Base-by-base conservation (phyloP, 768 basidiomycete genomes). In the Pisolithus sp. region DNA sequence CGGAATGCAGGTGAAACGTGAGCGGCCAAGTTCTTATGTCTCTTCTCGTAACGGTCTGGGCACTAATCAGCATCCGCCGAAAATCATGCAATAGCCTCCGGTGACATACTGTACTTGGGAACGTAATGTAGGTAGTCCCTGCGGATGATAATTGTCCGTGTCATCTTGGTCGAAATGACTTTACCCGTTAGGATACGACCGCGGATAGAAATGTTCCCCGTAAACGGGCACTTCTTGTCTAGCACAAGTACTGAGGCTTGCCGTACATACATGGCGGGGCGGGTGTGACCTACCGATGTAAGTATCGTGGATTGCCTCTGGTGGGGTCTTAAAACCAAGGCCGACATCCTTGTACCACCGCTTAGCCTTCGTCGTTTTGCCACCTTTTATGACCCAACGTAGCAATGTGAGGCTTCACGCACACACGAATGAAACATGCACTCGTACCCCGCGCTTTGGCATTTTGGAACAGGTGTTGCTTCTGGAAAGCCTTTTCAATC, bases 161-260 rank as follows among this genome's bases (percentile, higher is more conserved):
- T 95, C 96, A 99, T 98, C 81, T 99, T 99, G 44, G 94, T 96
- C 49, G 95, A 98, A 55, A 97, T 78, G 56, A 99, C 95, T 71
- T 91, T 91, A 71, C 96, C 96, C 46, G 93, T 95, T 57, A 99
- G 77, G 75, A 99, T 99, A 64, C 96, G 94, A 51, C 96, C 96
- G 68, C 96, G 95, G 71, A 99, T 99, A 51, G 96, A 98, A 64
- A 99, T 77, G 60, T 93, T 78, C 58, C 95, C 90, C 59, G 92
- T 94, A 81, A 97, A 99, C 24, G 96, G 96, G 78, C 96, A 99
- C 76, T 99, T 99, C 81, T 98, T 98, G 83, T 99, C 96, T 93
- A 45, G 43, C 24, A 28, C 41, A 8, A 8, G 7, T 13, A 41
- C 47, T 48, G 6, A 37, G 23, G 24, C 20, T 56, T 39, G 36